Evolutionary conservation across 2,329 filamentous ascomycete species (phyloP).

Genomic region (Ceratocystis ficicola): DNA sequence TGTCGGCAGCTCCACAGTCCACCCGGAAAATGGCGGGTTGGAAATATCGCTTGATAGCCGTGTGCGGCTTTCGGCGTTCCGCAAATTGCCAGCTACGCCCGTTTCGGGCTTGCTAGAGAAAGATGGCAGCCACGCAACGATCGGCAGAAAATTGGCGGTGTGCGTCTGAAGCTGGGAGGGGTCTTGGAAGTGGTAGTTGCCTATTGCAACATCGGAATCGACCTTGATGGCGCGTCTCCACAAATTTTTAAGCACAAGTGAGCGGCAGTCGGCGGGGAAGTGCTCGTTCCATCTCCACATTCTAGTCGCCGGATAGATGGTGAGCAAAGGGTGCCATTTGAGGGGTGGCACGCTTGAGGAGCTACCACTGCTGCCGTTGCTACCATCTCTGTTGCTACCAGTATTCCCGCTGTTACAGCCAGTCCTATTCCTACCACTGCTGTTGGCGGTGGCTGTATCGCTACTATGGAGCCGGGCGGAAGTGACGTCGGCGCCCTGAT

Average conservation of each 20-base stretch:
- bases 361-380: background rate
- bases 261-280: background rate
- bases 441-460: background rate
- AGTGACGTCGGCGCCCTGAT: background rate
- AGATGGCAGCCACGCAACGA: background rate
- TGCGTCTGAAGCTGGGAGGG: background rate
- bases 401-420: background rate
- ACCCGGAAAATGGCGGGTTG: background rate
- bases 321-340: slow-evolving; percentile 4
- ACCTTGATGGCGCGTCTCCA: slow-evolving; percentile 9
- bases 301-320: slow-evolving; percentile 7
- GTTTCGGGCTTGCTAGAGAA: background rate
- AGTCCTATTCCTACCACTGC: background rate
- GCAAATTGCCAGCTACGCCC: background rate
- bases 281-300: slow-evolving; percentile 14
- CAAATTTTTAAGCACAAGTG: background rate
- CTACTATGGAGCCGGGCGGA: background rate
- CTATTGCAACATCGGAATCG: background rate
- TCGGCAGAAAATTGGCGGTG: background rate
- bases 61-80: background rate
- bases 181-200: background rate
- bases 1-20: background rate
- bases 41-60: background rate
- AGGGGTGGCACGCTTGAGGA: background rate
- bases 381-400: background rate